These are phyloP conservation scores for Colletotrichum acutatum DNA, from an alignment of 2,329 filamentous ascomycete genomes.

Conservation along the genomic window DNA sequence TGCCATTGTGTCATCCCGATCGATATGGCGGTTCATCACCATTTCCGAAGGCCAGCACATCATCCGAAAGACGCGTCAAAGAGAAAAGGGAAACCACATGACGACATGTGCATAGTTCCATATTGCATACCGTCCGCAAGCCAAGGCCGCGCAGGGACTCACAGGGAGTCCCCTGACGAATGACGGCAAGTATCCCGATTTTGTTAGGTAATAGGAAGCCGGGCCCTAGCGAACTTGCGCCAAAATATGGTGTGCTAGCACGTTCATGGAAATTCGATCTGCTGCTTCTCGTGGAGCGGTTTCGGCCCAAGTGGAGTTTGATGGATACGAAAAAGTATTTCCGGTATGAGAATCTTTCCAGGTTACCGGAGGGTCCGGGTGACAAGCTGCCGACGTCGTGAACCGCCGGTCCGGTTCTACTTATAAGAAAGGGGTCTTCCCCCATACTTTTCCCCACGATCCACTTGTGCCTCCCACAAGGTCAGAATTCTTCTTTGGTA, in stretches of 20 bases:
- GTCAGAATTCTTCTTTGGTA: slow-evolving; percentile 7
- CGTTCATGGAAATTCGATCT: slow-evolving; percentile 28
- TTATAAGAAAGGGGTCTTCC: slow-evolving; percentile 27
- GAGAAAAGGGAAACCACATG: not conserved
- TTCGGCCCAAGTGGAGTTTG: slow-evolving; percentile 32
- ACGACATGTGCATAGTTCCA: slow-evolving; percentile 12
- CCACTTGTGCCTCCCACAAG: slow-evolving; percentile 27
- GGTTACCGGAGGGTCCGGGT: slow-evolving; percentile 20
- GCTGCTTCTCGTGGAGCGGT: slow-evolving; percentile 25
- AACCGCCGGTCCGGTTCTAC: slow-evolving; percentile 29
- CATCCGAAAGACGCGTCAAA: slow-evolving; percentile 1
- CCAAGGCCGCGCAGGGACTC: slow-evolving; percentile 15
- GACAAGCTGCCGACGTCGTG: slow-evolving; percentile 13
- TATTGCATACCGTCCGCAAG: not conserved
- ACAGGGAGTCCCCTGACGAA: slow-evolving; percentile 27
- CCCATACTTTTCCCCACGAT: slow-evolving; percentile 30
- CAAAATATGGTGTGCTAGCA: slow-evolving; percentile 13
- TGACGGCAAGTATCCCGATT: slow-evolving; percentile 20
- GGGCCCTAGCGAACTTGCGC: slow-evolving; percentile 1
- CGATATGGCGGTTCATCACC: not conserved
- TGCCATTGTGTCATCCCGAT: slow-evolving; percentile 5
- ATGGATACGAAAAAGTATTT: slow-evolving; percentile 31
- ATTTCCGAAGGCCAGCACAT: slow-evolving; percentile 1
- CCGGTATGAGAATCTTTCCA: slow-evolving; percentile 5
- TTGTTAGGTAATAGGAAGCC: slow-evolving; percentile 28